Evolutionary conservation across 495 filamentous ascomycete genomes (phyloP), one percentile per base, ranked within the genome.

Genomic region (Neurospora cerealis): DNA sequence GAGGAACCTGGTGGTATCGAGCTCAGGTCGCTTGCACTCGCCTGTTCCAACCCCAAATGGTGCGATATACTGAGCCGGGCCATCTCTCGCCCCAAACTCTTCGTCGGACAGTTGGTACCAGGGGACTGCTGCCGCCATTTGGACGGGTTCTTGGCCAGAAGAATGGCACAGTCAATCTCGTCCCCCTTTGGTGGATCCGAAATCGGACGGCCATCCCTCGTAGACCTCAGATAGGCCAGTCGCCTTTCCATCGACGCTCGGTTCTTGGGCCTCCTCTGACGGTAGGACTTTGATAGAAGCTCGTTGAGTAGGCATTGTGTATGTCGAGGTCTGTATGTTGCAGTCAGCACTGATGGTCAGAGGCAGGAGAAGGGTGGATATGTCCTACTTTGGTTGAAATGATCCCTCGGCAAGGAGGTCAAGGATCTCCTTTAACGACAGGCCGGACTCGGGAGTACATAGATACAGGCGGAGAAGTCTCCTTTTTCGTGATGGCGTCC

Each of bases 231-330:
- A 19, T 62, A 62, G 54, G 54, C 28, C 54, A 62, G 17, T 19
- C 54, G 54, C 28, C 54, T 34, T 62, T 17, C 62, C 75, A 76
- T 76, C 42, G 19, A 28, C 4, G 73, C 21, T 34, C 70, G 60
- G 73, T 66, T 76, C n/a, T 66, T 74, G 41, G 75, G 75, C n/a
- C 75, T 42, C 66, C 74, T 76, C 40, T 74, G 75, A 15, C 75
- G 75, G 70, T 76, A 76, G 70, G 54, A 76, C 36, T 74, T 76
- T 17, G 75, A 74, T 21, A 76, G 70, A 70, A 76, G 62, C 41
- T 74, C 75, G 41, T 76, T 76, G 1, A 76, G 69, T 37, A 76
- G 75, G 36, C 75, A 74, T 72, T 76, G 75, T 10, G 73, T 76
- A 38, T 76, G 75, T 15, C 75, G 73, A 28, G 62, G 73, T 41